Conservation (phyloP, 2,329 filamentous ascomycete genomes). For the Aspergillus terreus region DNA sequence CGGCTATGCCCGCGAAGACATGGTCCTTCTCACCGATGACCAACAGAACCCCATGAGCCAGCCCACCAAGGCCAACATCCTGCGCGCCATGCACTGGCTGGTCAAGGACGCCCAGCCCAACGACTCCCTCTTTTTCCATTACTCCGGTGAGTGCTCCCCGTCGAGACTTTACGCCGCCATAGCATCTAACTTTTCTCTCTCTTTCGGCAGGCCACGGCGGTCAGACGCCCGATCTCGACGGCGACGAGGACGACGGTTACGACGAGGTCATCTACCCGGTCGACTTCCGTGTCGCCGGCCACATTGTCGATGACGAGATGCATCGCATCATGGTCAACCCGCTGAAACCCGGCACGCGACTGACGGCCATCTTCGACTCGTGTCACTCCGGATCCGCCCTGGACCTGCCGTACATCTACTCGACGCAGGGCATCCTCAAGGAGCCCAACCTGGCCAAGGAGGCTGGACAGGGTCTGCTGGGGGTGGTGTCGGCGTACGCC, state of each 20-base stretch:
- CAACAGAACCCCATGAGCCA: conserved; percentile 97
- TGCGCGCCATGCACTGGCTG: conserved; percentile 96
- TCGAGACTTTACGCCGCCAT: not conserved
- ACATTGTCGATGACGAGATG: conserved; percentile 76
- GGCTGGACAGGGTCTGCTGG: conserved; percentile 61
- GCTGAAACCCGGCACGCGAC: conserved; percentile 75
- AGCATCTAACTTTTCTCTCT: not conserved
- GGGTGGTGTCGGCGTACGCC: conserved; percentile 72
- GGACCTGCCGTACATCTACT: conserved; percentile 65
- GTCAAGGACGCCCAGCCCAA: conserved; percentile 90
- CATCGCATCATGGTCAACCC: conserved; percentile 73
- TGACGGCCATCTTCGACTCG: conserved; percentile 66
- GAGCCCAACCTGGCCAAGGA: conserved; percentile 66
- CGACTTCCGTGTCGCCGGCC: conserved; percentile 65
- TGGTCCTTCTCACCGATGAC: conserved; percentile 95
- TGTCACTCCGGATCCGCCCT: conserved; percentile 66
- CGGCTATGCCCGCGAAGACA: conserved; percentile 90
- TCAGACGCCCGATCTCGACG: conserved; percentile 68
- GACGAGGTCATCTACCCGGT: conserved; percentile 79
- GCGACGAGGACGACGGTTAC: conserved; percentile 73
- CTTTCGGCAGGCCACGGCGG: conserved; percentile 62
- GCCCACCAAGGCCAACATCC: conserved; percentile 90
- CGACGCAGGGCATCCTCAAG: conserved; percentile 64
- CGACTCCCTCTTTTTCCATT: conserved; percentile 96
- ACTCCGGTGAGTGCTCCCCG: conserved; percentile 65